A percentile compares a stretch with the other conserved stretches of the same genome.
These are phyloP conservation scores for Penicillium sp. DNA, from an alignment of 2,329 filamentous ascomycete species.

Conservation along the genomic window DNA sequence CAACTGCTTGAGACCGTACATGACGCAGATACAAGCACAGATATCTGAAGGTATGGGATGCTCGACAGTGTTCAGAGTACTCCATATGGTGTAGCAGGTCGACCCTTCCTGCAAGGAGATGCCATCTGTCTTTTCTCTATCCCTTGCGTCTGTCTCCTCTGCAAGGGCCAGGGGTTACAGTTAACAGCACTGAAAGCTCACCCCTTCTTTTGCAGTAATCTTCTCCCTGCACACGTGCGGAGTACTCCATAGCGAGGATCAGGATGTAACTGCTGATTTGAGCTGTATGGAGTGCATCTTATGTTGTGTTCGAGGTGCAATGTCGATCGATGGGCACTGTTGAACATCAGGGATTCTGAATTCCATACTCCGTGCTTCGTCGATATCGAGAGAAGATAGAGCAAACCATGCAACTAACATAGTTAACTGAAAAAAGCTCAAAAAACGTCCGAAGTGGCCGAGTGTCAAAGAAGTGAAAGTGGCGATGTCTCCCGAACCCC, in stretches of 20 bases:
- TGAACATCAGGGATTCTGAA: not conserved
- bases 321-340: not conserved
- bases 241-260: not conserved
- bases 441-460: not conserved
- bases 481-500: not conserved
- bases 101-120: not conserved
- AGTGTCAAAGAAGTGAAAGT: not conserved
- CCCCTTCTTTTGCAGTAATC: not conserved
- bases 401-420: not conserved
- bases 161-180: not conserved
- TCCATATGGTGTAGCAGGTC: not conserved
- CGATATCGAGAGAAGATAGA: not conserved
- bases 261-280: not conserved
- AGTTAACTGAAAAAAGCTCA: not conserved
- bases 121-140: constrained; percentile 1
- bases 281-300: not conserved
- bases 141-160: constrained; percentile 4
- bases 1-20: constrained; percentile 22
- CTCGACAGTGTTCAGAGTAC: not conserved
- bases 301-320: not conserved
- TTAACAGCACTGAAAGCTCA: not conserved
- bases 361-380: not conserved
- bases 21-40: constrained; percentile 1
- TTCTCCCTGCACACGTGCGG: too few species aligned
- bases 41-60: not conserved